phyloP scores from a whole-genome alignment of 257 asterid species.

The Sherardia arvensis region DNA sequence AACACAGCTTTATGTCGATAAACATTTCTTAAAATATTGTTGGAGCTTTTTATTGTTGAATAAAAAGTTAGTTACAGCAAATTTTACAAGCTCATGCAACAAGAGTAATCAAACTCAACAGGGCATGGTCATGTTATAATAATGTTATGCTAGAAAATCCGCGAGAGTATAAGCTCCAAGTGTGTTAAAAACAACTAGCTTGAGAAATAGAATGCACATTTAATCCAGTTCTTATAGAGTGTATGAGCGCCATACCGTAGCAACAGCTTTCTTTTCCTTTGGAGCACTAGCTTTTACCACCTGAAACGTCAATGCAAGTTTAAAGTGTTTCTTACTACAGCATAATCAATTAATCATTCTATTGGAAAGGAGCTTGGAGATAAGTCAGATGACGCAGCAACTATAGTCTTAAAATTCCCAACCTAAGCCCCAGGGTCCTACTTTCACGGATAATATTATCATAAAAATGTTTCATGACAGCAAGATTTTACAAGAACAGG shows the following conservation, averaged over 20 bases:
- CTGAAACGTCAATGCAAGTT: slow-evolving; percentile 17
- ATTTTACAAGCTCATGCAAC: too few species aligned
- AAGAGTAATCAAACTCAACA: not conserved
- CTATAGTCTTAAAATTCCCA: not conserved
- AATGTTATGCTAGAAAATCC: not conserved
- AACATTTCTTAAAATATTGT: not conserved
- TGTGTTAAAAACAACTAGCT: not conserved
- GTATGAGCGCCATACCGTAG: slow-evolving; percentile 30
- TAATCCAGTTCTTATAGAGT: not conserved
- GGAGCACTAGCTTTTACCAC: slow-evolving; percentile 29
- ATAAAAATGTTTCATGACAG: not conserved
- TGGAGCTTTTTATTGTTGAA: not conserved
- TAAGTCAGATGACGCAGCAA: not conserved
- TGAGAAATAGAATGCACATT: not conserved
- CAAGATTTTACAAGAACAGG: not conserved
- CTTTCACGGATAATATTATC: not conserved
- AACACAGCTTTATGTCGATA: not conserved
- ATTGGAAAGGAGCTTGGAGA: not conserved
- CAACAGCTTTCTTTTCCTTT: slow-evolving; percentile 38
- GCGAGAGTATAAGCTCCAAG: too few species aligned
- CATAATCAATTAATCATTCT: not conserved
- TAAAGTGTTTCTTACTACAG: not conserved
- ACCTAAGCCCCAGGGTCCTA: not conserved
- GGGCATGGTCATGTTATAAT: not conserved
- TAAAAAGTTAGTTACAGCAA: not conserved